Evolutionary conservation across 1,139 yeast species (phyloP), one percentile per base, ranked within the genome.

Genomic region (Scheffersomyces lignicola): DNA sequence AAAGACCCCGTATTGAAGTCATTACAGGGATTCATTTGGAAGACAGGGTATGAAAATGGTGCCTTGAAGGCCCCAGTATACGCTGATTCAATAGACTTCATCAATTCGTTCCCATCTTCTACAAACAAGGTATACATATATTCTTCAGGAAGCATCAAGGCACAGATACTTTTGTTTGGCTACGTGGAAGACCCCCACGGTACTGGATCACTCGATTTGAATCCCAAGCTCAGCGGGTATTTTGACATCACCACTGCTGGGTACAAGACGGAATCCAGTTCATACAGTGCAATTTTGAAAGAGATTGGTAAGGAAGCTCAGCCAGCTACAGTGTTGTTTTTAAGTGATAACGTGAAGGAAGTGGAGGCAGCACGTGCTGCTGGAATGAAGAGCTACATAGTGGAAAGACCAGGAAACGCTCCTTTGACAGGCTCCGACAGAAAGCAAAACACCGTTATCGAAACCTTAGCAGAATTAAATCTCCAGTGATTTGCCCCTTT

Each of bases 191-290:
- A 51, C 24, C 25, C 32, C 8, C 11, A 40, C 23, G 44, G 52
- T 9, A 44, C 40, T 0, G 50, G 51, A 5, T 44, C 58, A 6
- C 48, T 59, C 13, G 83, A 85, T 55, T 57, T 88, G 52, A 84
- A 78, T 34, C 56, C 60, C 1, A 52, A 56, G 18, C 54, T 90
- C 22, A 47, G 65, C 5, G 95, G 84, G 4, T 89, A 88, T 60
- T 90, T 79, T 52, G 97, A 90, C 58, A 87, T 95, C 27, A 78
- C 80, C 31, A 87, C 90, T 9, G 79, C 90, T 1, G 97, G 97
- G 0, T 76, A 68, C 45, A 90, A 90, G 56, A 68, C 65, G 12
- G 83, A 77, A 15, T 28, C 58, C 0, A 31, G 51, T 5, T 84
- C 95, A 7, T 90, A 90, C 56, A 45, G 35, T 7, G 72, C 56